These are phyloP conservation scores for Fusarium circinatum DNA, from an alignment of 2,329 filamentous ascomycete genomes.

Conservation along the genomic window DNA sequence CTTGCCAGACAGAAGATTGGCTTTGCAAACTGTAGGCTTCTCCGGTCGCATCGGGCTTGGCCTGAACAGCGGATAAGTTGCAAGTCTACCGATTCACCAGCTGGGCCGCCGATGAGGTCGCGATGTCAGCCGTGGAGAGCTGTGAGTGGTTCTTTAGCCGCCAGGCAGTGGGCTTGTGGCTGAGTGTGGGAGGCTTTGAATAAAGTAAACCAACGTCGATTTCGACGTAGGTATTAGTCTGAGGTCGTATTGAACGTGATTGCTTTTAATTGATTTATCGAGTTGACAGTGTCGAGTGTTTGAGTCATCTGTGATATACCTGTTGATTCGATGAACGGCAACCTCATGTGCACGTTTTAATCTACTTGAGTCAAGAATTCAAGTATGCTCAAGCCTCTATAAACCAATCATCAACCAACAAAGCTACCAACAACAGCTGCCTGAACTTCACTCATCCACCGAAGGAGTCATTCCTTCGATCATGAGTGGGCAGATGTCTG, in stretches of 20 bases:
- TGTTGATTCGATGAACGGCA: background rate
- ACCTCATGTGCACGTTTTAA: background rate
- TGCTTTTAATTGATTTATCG: background rate
- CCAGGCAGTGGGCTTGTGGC: constrained; percentile 35
- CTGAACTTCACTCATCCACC: constrained; percentile 15
- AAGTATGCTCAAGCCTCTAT: background rate
- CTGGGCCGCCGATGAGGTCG: constrained; percentile 23
- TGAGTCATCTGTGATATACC: background rate
- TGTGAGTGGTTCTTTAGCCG: constrained; percentile 40
- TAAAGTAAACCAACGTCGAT: constrained; percentile 26
- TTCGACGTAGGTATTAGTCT: background rate
- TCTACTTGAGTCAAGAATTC: background rate
- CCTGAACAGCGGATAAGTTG: constrained; percentile 10
- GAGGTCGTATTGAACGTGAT: background rate
- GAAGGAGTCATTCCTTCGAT: constrained; percentile 15
- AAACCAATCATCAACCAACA: background rate
- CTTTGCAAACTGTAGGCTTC: background rate
- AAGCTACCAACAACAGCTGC: background rate
- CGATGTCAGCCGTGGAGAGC: constrained; percentile 24
- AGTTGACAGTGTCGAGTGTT: too few relatives aligned
- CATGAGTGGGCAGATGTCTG: constrained; percentile 2
- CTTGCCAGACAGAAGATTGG: constrained; percentile 23
- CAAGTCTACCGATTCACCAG: constrained; percentile 9
- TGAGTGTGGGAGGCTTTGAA: constrained; percentile 38
- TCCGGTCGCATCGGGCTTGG: constrained; percentile 22